Percentiles rank a stretch among this genome's conserved stretches.
These are phyloP conservation scores for Eucalyptus brandiana DNA, from an alignment of 345 rosid genomes.

Conservation along the genomic window DNA sequence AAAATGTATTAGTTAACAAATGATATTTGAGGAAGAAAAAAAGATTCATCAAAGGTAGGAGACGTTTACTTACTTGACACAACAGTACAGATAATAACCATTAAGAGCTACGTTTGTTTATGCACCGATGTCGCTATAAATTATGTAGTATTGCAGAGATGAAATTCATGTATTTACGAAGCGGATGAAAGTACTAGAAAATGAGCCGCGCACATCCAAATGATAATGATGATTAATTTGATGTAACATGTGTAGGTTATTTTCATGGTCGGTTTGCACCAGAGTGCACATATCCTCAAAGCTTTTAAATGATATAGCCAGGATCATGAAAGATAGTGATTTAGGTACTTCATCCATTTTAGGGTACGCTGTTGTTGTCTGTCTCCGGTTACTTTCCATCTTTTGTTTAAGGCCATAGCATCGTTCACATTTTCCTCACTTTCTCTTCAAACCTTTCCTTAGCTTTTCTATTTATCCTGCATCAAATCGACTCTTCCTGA, in stretches of 20 bases:
- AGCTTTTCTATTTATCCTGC: not conserved
- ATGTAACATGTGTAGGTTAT: not conserved
- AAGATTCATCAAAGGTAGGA: not conserved
- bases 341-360: not conserved
- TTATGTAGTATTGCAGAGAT: not conserved
- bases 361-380: not conserved
- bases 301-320: not conserved
- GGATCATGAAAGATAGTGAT: not conserved
- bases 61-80: not conserved
- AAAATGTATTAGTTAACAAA: not conserved
- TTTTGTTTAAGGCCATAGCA: not conserved
- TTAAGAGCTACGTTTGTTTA: not conserved
- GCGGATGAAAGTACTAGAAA: not conserved
- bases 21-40: not conserved
- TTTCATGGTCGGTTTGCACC: not conserved
- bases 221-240: not conserved
- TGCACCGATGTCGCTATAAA: fast-evolving
- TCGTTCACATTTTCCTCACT: not conserved
- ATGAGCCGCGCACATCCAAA: not conserved
- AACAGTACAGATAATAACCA: not conserved
- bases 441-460: not conserved
- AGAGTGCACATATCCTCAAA: not conserved
- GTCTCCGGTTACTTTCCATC: not conserved
- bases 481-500: not conserved
- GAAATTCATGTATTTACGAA: not conserved